Evolutionary conservation across 306 rosid genomes (phyloP).

Genomic region (Crotalaria pallida): DNA sequence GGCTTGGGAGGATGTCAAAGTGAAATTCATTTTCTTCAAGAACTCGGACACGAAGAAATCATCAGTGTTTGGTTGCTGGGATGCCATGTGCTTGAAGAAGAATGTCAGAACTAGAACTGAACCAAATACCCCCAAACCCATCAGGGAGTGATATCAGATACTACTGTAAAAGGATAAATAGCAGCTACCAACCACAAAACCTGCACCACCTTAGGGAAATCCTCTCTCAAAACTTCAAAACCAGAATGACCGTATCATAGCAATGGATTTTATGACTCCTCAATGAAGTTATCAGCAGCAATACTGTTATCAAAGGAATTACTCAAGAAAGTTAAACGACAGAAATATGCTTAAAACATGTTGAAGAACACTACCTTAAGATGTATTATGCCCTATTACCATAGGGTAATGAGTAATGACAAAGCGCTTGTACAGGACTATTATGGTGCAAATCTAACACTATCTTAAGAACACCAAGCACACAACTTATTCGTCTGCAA

Average conservation of each 20-base stretch:
- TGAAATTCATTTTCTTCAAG: constrained; percentile 45
- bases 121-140: constrained; percentile 66
- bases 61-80: constrained; percentile 84
- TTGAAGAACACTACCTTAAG: too few species aligned
- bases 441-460: too few species aligned
- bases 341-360: too few species aligned
- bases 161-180: constrained; percentile 11
- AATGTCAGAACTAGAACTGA: constrained; percentile 54
- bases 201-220: constrained; percentile 1
- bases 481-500: too few species aligned
- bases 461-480: too few species aligned
- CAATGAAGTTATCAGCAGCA: constrained; percentile 14
- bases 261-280: constrained; percentile 28
- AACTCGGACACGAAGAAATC: constrained; percentile 65
- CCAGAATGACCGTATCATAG: constrained; percentile 21
- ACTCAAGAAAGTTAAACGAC: too few species aligned
- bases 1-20: constrained; percentile 27
- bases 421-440: too few species aligned
- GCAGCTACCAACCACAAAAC: constrained; percentile 24
- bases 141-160: constrained; percentile 22
- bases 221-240: constrained; percentile 28
- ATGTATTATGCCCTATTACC: too few species aligned
- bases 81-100: constrained; percentile 58
- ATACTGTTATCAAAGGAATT: too few species aligned
- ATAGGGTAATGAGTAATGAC: too few species aligned